Percentiles rank a stretch among this genome's conserved stretches.
phyloP scores from a whole-genome alignment of 768 basidiomycete species.

The Kwoniella mangroviensis region DNA sequence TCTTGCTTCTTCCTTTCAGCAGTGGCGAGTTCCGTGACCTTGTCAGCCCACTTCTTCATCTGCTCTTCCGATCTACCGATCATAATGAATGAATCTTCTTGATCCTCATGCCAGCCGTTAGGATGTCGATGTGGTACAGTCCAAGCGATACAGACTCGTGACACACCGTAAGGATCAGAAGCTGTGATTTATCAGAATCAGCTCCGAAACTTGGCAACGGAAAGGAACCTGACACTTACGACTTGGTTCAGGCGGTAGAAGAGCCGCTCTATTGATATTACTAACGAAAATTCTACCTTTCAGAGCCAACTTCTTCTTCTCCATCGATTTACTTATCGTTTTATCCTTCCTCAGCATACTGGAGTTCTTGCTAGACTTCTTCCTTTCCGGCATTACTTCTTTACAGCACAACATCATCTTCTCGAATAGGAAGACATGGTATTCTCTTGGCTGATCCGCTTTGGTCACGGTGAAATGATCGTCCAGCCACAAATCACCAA shows the following conservation, averaged over 20 bases:
- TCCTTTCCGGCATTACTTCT: slow-evolving; percentile 70
- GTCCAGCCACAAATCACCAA: slow-evolving; percentile 90
- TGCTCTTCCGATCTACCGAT: slow-evolving; percentile 92
- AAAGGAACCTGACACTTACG: slow-evolving; percentile 52
- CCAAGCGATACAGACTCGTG: slow-evolving; percentile 25
- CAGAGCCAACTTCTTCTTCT: slow-evolving; percentile 78
- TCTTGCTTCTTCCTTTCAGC: slow-evolving; percentile 60
- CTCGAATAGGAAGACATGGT: slow-evolving; percentile 98
- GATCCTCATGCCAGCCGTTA: slow-evolving; percentile 28
- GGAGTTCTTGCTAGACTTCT: slow-evolving; percentile 76
- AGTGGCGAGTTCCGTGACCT: slow-evolving; percentile 80
- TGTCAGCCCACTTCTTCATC: slow-evolving; percentile 86
- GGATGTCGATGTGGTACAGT: slow-evolving; percentile 32
- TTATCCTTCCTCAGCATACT: slow-evolving; percentile 80
- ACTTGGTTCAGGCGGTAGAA: slow-evolving; percentile 67
- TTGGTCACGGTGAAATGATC: slow-evolving; percentile 96
- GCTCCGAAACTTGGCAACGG: neutral
- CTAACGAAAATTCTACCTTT: slow-evolving; percentile 97
- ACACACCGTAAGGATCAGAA: slow-evolving; percentile 27
- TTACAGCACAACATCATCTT: slow-evolving; percentile 99
- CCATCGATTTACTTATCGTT: slow-evolving; percentile 66
- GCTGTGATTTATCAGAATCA: slow-evolving; percentile 6
- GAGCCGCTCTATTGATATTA: slow-evolving; percentile 83
- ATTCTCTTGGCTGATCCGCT: slow-evolving; percentile 93
- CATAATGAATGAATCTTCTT: slow-evolving; percentile 85